Evolutionary conservation across 192 early-diverging fungal genomes (phyloP).

Genomic region (Spizellomyces sp.): DNA sequence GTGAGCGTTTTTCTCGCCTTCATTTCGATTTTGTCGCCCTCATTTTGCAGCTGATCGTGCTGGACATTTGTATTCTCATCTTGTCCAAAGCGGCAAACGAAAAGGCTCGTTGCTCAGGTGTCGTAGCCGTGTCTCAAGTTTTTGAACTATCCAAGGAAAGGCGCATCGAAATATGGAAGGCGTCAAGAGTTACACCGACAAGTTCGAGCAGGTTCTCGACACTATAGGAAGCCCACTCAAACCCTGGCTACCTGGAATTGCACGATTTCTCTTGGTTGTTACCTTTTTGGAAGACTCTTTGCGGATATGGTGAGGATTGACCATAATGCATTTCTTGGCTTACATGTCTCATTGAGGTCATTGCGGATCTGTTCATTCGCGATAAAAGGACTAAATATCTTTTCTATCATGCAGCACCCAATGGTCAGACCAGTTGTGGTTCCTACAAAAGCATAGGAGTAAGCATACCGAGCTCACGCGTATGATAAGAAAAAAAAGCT

Average conservation of each 20-base stretch:
- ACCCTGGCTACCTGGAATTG: slow-evolving; percentile 87
- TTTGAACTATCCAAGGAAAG: not conserved
- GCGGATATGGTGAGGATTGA: slow-evolving; percentile 63
- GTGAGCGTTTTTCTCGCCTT: too few relatives aligned
- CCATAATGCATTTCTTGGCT: not conserved
- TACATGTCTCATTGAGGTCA: not conserved
- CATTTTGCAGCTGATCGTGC: too few relatives aligned
- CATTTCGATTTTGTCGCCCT: too few relatives aligned
- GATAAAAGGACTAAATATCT: not conserved
- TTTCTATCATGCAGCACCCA: slow-evolving; percentile 56
- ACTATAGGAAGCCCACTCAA: slow-evolving; percentile 78
- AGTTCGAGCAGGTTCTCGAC: slow-evolving; percentile 78
- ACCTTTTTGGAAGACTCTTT: slow-evolving; percentile 95
- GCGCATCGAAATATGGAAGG: slow-evolving; percentile 17
- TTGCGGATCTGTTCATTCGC: not conserved
- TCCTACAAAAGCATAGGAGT: slow-evolving; percentile 77
- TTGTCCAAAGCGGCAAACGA: too few relatives aligned
- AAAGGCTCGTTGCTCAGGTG: too few relatives aligned
- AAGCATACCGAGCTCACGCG: not conserved
- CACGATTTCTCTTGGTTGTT: slow-evolving; percentile 91
- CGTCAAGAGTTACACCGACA: slow-evolving; percentile 32
- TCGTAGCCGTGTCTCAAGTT: too few relatives aligned
- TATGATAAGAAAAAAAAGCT: not conserved
- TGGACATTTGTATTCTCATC: too few relatives aligned
- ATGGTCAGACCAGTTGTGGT: slow-evolving; percentile 87